phyloP scores from a whole-genome alignment of 495 filamentous ascomycete species.

The Penicillium longicatenatum region DNA sequence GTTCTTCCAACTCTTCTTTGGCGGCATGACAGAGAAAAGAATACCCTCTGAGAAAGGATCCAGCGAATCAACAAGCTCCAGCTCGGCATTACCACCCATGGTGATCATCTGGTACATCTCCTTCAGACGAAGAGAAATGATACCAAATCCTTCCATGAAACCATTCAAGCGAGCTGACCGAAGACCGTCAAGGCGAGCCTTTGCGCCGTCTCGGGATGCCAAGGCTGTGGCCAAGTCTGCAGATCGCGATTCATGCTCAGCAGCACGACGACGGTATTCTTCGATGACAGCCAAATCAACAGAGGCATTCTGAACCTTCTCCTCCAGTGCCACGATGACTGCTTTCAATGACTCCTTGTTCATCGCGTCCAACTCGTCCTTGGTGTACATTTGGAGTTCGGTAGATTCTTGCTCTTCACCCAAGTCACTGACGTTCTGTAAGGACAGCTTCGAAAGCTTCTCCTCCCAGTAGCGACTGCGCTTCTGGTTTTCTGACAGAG shows the following conservation, averaged over 20 bases:
- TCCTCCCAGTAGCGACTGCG: conserved; percentile 82
- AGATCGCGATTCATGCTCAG: conserved; percentile 81
- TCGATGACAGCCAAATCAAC: conserved; percentile 90
- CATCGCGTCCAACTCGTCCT: conserved; percentile 92
- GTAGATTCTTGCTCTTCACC: conserved; percentile 54
- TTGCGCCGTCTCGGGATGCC: conserved; percentile 75
- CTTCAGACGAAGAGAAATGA: conserved; percentile 92
- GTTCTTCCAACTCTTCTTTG: conserved; percentile 99
- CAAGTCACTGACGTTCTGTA: conserved; percentile 79
- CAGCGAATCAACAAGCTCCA: conserved; percentile 92
- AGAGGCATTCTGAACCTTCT: conserved; percentile 85
- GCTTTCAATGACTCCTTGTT: conserved; percentile 83
- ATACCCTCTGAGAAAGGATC: conserved; percentile 98
- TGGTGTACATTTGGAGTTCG: conserved; percentile 77
- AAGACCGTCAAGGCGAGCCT: conserved; percentile 87
- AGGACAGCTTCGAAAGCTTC: conserved; percentile 72
- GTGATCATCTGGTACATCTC: conserved; percentile 99
- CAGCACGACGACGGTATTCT: conserved; percentile 87
- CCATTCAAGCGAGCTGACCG: conserved; percentile 87
- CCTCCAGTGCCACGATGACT: conserved; percentile 86
- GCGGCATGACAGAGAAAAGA: conserved; percentile 95
- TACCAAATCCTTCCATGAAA: conserved; percentile 97
- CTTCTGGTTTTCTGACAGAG: conserved; percentile 82
- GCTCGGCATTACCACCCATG: conserved; percentile 97
- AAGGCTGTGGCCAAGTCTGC: conserved; percentile 79